These are phyloP conservation scores for Cicer pinnatifidum DNA, from an alignment of 306 rosid species.

Conservation along the genomic window DNA sequence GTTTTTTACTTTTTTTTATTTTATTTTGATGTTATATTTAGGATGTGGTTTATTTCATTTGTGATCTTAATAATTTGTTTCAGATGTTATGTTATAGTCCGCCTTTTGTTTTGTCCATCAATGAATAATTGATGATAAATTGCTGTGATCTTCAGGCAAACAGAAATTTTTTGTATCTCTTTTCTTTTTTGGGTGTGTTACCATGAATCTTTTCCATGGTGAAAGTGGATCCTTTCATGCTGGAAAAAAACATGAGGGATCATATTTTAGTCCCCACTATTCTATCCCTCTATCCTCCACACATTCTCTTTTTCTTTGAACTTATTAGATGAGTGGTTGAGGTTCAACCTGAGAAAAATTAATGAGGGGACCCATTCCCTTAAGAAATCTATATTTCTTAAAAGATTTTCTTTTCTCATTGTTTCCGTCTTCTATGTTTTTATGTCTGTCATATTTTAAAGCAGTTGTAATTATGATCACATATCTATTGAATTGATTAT, in stretches of 20 bases:
- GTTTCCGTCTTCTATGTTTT: not conserved
- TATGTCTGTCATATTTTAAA: not conserved
- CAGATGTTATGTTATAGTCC: not conserved
- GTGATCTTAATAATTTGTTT: not conserved
- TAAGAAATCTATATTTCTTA: no score
- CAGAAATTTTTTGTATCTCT: not conserved
- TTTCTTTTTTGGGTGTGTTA: no score
- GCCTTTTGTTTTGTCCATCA: not conserved
- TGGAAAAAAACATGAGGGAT: no score
- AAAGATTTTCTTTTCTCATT: not conserved
- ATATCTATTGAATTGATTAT: not conserved
- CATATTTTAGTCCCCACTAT: not conserved
- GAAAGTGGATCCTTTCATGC: no score
- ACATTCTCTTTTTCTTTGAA: no score
- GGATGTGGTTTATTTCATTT: slow-evolving; percentile 9
- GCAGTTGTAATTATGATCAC: not conserved
- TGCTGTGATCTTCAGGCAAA: not conserved
- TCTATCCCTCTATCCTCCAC: not conserved
- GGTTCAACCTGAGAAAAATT: no score
- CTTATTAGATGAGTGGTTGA: no score
- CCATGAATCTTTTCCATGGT: no score
- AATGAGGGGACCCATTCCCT: no score
- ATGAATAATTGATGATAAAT: not conserved
- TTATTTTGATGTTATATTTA: not conserved
- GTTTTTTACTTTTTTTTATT: not conserved